A percentile compares a stretch with the other conserved stretches of the same genome.
Conservation (phyloP, 148 eudicot species). For the Nepenthes mirabilis region DNA sequence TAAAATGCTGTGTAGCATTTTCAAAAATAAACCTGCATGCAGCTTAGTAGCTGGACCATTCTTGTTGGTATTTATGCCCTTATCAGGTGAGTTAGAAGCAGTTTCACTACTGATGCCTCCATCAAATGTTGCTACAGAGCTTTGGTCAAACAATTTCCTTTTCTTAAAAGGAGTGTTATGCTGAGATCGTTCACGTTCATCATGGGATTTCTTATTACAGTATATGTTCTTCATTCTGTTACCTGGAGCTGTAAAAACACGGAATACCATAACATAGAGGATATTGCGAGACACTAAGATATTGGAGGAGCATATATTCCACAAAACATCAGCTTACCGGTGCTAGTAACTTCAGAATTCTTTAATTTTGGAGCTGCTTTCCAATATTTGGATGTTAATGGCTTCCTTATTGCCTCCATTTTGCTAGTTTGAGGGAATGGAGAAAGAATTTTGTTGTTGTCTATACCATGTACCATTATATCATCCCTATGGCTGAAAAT, state of each 20-base stretch:
- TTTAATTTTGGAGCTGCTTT: slow-evolving; percentile 62
- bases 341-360: slow-evolving; percentile 38
- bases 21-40: slow-evolving; percentile 36
- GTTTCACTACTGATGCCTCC: slow-evolving; percentile 71
- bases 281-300: neutral
- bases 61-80: slow-evolving; percentile 28
- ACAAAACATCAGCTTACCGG: slow-evolving; percentile 32
- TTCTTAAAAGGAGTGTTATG: slow-evolving; percentile 55
- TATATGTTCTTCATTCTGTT: slow-evolving; percentile 29
- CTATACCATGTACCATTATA: slow-evolving; percentile 64
- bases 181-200: slow-evolving; percentile 46
- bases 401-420: slow-evolving; percentile 49
- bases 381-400: slow-evolving; percentile 69
- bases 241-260: slow-evolving; percentile 22
- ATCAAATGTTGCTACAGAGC: slow-evolving; percentile 37
- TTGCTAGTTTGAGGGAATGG: slow-evolving; percentile 23
- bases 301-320: slow-evolving; percentile 3
- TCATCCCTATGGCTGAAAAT: slow-evolving; percentile 35
- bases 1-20: neutral
- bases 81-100: slow-evolving; percentile 66
- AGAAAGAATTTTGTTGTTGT: slow-evolving; percentile 76
- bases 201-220: slow-evolving; percentile 36
- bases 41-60: slow-evolving; percentile 21
- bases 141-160: slow-evolving; percentile 46
- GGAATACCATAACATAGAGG: neutral